Conservation (phyloP, 2,329 filamentous ascomycete species). For the Sporothrix pseudoabietina region DNA sequence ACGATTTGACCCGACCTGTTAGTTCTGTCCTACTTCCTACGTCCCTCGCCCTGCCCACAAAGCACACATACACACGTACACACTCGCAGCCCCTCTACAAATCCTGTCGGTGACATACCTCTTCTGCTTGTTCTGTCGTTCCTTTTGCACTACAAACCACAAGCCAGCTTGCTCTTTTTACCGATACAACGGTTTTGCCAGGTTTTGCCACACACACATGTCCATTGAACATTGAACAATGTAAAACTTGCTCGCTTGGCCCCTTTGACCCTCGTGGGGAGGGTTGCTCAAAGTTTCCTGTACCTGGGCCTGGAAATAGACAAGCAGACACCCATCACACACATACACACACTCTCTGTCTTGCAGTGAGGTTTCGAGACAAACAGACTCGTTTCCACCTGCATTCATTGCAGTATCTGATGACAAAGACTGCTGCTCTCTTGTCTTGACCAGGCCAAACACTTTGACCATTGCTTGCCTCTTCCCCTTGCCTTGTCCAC, state of each 20-base stretch:
- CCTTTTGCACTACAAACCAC: slow-evolving; percentile 15
- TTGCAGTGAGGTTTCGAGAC: background rate
- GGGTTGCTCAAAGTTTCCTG: slow-evolving; percentile 16
- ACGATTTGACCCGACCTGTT: slow-evolving; percentile 23
- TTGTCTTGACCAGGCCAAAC: background rate
- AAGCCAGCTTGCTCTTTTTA: slow-evolving; percentile 4
- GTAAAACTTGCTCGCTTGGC: background rate
- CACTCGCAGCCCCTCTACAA: background rate
- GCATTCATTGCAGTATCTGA: background rate
- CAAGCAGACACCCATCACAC: background rate
- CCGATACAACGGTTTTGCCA: slow-evolving; percentile 18
- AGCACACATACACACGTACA: background rate
- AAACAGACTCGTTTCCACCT: slow-evolving; percentile 13
- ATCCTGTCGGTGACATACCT: background rate
- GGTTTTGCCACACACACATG: slow-evolving; percentile 3
- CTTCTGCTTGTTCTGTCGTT: background rate
- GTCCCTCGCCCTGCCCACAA: slow-evolving; percentile 9
- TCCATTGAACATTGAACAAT: background rate
- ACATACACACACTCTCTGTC: background rate
- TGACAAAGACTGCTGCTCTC: background rate
- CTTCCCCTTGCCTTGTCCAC: no score
- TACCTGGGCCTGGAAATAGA: slow-evolving; percentile 8
- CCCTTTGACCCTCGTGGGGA: background rate
- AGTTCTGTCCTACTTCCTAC: slow-evolving; percentile 25
- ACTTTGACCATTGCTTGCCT: background rate